Percentiles rank a stretch among this genome's conserved stretches.
Conservation (phyloP, 208 protist genomes). For the Plasmodiophora brassicae region DNA sequence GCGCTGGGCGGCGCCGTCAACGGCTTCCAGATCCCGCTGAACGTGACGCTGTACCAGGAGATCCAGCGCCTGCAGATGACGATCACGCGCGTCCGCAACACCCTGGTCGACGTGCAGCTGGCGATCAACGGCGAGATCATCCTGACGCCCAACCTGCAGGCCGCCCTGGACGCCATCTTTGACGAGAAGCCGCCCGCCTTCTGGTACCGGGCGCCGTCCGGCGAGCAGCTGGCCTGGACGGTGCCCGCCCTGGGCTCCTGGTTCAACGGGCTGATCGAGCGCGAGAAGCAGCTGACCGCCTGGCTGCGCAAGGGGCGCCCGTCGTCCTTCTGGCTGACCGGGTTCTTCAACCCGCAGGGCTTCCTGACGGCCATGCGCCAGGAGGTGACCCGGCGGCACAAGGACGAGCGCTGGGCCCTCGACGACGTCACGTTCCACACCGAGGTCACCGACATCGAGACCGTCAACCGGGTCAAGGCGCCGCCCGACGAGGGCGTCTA, state of each 20-base stretch:
- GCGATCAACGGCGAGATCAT: conserved; percentile 87
- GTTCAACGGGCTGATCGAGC: conserved; percentile 85
- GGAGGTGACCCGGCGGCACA: conserved; percentile 72
- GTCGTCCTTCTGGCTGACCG: conserved; percentile 84
- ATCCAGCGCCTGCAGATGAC: conserved; percentile 56
- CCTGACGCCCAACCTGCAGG: conserved; percentile 84
- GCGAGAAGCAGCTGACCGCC: conserved; percentile 84
- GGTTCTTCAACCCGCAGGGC: conserved; percentile 95
- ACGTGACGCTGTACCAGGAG: conserved; percentile 58
- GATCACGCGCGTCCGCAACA: conserved; percentile 41
- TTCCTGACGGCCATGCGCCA: conserved; percentile 96
- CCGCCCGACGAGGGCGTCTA: conserved; percentile 84
- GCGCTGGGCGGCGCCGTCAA: conserved; percentile 14
- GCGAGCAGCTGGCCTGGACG: conserved; percentile 57
- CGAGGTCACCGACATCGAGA: conserved; percentile 73
- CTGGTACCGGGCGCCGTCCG: conserved; percentile 90
- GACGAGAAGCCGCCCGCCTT: conserved; percentile 79
- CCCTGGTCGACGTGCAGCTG: conserved; percentile 49
- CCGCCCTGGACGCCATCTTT: conserved; percentile 86
- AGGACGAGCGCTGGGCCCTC: conserved; percentile 80
- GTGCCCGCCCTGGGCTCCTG: conserved; percentile 77
- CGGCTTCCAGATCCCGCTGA: conserved; percentile 49
- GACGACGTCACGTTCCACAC: conserved; percentile 88
- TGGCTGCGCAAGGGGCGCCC: conserved; percentile 84
- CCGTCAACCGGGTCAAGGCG: conserved; percentile 60